These are phyloP conservation scores for Heritiera littoralis DNA, from an alignment of 345 rosid genomes.

Conservation along the genomic window DNA sequence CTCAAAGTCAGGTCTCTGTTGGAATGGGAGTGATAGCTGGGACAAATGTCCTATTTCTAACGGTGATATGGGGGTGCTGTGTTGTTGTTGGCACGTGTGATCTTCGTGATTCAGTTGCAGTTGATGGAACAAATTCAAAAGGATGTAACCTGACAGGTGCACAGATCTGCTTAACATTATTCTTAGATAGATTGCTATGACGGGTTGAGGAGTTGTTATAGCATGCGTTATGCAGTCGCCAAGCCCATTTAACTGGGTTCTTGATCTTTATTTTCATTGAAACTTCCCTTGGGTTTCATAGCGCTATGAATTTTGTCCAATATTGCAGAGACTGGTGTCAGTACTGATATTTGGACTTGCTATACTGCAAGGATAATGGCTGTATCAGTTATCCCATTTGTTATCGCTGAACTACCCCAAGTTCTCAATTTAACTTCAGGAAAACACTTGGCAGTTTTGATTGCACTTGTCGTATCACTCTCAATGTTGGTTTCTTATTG, in stretches of 20 bases:
- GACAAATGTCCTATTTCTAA: constrained; percentile 22
- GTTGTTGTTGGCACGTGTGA: constrained; percentile 76
- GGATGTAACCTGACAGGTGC: constrained; percentile 56
- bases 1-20: no score
- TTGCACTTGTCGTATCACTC: constrained; percentile 59
- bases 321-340: no score
- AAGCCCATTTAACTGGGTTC: no score
- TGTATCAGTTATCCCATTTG: no score
- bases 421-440: no score
- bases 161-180: neutral
- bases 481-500: constrained; percentile 71
- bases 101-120: constrained; percentile 45
- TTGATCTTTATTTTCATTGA: no score
- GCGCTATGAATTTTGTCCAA: no score
- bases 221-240: neutral
- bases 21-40: constrained; percentile 97
- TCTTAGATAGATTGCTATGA: neutral
- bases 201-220: neutral
- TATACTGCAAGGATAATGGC: no score
- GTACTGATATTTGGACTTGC: no score
- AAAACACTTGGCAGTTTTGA: constrained; percentile 33
- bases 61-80: constrained; percentile 35
- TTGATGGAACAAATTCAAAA: constrained; percentile 53
- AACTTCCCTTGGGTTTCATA: no score
- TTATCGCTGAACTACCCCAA: no score